Evolutionary conservation across 1,284 basidiomycete genomes (phyloP), one percentile per base, ranked within the genome.

Genomic region (Ustilago hordei): DNA sequence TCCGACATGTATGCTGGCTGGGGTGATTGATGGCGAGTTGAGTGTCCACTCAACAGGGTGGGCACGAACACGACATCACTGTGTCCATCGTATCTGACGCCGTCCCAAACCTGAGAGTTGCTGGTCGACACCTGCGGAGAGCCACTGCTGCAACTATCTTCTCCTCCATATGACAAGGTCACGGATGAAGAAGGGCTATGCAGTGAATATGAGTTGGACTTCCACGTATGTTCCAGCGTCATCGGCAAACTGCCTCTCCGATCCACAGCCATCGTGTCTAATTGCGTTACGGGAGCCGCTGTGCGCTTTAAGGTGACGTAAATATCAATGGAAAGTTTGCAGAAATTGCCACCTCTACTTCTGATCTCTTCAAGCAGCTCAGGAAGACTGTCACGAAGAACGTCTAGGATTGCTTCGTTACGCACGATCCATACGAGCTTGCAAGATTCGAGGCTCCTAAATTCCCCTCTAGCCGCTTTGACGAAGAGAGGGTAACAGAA

Each of bases 361-460:
- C 38, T 53, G 12, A 64, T 23, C 39, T 65, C 58, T 2, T 55
- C 45, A 2, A 65, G 53, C 34, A 70, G 50, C 47, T 70, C 61
- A 5, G 62, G 31, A 34, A 70, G 39, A 28, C 32, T 52, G 36
- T 60, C 63, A 13, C 58, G 52, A 4, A 70, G 62, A 32, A 70
- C 58, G 28, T 60, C 62, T 13, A 70, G 31, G 15, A 60, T 66
- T 35, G 64, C 43, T 3, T 60, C 53, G 45, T 68, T 62, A 1
- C 73, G 63, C 8, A 75, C 56, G 50, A 70, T 70, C 64, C 73
- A 75, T 34, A 69, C 58, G 2, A 75, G 53, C 48, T 63, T 75
- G 64, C 68, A 75, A 2, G 60, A 60, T 39, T 67, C 55, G 32
- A 62, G 53, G 35, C 55, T 60, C 12, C 43, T 17, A 11, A 55